phyloP scores from a whole-genome alignment of 495 filamentous ascomycete species.

The Hypoxylon cercidicola region DNA sequence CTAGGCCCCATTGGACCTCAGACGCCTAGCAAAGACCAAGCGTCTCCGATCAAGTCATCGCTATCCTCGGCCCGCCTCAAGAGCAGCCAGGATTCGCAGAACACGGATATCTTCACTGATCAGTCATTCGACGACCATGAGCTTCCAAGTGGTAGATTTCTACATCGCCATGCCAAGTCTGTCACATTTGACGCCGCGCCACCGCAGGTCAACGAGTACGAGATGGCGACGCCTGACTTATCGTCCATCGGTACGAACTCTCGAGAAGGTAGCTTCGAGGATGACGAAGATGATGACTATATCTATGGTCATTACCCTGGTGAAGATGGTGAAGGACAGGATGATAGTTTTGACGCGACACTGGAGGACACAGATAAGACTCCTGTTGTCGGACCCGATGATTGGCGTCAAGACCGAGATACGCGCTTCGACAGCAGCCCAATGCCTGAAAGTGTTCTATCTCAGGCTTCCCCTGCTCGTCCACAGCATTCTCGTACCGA shows the following conservation, averaged over 20 bases:
- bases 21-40: constrained; percentile 77
- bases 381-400: constrained; percentile 93
- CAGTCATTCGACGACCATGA: constrained; percentile 61
- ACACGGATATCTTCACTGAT: constrained; percentile 76
- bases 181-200: constrained; percentile 96
- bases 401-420: constrained; percentile 86
- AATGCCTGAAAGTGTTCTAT: constrained; percentile 59
- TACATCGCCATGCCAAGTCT: constrained; percentile 89
- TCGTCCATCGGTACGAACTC: constrained; percentile 90
- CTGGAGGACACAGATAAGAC: constrained; percentile 97
- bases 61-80: constrained; percentile 77
- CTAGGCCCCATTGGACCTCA: constrained; percentile 47
- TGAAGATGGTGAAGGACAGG: constrained; percentile 72
- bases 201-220: constrained; percentile 94
- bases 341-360: constrained; percentile 93
- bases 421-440: constrained; percentile 80
- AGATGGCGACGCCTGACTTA: constrained; percentile 94
- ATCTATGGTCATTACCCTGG: constrained; percentile 64
- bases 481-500: constrained; percentile 65
- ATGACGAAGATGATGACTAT: constrained; percentile 73
- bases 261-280: constrained; percentile 91
- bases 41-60: constrained; percentile 87
- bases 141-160: constrained; percentile 65
- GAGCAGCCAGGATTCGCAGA: constrained; percentile 75
- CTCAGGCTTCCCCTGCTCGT: constrained; percentile 46